These are phyloP conservation scores for Abrus pulchellus DNA, from an alignment of 306 rosid species.

Conservation along the genomic window DNA sequence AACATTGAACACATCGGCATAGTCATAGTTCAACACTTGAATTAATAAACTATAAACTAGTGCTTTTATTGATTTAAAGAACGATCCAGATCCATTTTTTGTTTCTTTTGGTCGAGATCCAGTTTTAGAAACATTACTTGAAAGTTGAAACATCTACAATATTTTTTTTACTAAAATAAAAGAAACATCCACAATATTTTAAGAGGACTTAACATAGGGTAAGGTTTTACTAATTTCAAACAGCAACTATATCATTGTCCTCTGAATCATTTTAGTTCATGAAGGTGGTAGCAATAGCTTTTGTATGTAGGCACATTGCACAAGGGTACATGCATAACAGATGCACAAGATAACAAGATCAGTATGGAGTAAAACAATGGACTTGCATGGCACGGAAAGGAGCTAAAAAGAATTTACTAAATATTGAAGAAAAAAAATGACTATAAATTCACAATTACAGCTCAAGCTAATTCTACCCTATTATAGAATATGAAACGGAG, in stretches of 20 bases:
- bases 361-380: slow-evolving; percentile 23
- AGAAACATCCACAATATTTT: neutral
- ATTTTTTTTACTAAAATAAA: too few relatives aligned
- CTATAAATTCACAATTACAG: slow-evolving; percentile 50
- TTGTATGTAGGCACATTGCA: slow-evolving; percentile 5
- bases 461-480: slow-evolving; percentile 61
- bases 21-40: too few relatives aligned
- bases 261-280: slow-evolving; percentile 6
- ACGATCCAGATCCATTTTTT: too few relatives aligned
- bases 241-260: slow-evolving; percentile 15
- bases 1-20: too few relatives aligned
- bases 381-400: slow-evolving; percentile 21
- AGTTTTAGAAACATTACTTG: too few relatives aligned
- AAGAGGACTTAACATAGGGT: neutral
- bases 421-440: slow-evolving; percentile 33
- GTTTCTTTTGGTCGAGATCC: too few relatives aligned
- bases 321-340: slow-evolving; percentile 28
- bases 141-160: too few relatives aligned
- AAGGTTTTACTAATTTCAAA: slow-evolving; percentile 3
- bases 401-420: slow-evolving; percentile 34
- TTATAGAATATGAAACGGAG: slow-evolving; percentile 40
- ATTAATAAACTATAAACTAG: too few relatives aligned
- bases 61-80: too few relatives aligned
- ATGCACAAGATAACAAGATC: slow-evolving; percentile 40
- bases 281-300: slow-evolving; percentile 1